Evolutionary conservation across 148 eudicot species (phyloP).

Genomic region (Camellia lanceoleosa): DNA sequence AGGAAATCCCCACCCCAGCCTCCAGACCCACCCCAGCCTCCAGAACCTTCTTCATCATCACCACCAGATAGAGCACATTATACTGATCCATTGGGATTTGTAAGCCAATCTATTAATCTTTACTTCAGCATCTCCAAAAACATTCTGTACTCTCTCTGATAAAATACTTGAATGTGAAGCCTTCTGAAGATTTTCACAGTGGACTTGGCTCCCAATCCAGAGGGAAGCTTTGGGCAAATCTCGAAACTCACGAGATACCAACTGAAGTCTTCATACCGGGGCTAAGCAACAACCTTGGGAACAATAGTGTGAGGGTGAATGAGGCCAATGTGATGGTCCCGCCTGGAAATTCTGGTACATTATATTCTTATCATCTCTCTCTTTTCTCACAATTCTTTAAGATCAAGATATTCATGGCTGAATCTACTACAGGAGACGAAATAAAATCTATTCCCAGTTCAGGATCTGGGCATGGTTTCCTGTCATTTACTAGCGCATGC

Average conservation of each 20-base stretch:
- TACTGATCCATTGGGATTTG: slow-evolving; percentile 47
- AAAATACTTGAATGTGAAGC: slow-evolving; percentile 38
- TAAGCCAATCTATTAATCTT: slow-evolving; percentile 27
- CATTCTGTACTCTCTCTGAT: neutral
- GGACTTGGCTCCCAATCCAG: slow-evolving; percentile 41
- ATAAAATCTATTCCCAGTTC: slow-evolving; percentile 56
- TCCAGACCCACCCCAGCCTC: too few species aligned
- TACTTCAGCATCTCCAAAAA: neutral
- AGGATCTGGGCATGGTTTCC: slow-evolving; percentile 48
- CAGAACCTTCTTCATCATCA: slow-evolving; percentile 62
- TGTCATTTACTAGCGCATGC: too few species aligned
- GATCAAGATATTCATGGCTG: neutral
- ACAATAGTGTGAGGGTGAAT: slow-evolving; percentile 21
- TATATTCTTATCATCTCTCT: neutral
- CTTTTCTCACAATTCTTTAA: neutral
- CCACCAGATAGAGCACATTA: slow-evolving; percentile 36
- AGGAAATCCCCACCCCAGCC: slow-evolving; percentile 39
- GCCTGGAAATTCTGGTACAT: slow-evolving; percentile 52
- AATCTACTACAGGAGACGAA: slow-evolving; percentile 38
- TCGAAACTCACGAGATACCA: slow-evolving; percentile 23
- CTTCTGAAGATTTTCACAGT: slow-evolving; percentile 41
- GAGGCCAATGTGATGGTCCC: slow-evolving; percentile 43
- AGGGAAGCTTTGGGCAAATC: slow-evolving; percentile 41
- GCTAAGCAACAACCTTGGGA: slow-evolving; percentile 28
- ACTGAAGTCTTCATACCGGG: slow-evolving; percentile 32